Conservation (phyloP, 2,329 filamentous ascomycete genomes). For the Sarocladium oryzae region DNA sequence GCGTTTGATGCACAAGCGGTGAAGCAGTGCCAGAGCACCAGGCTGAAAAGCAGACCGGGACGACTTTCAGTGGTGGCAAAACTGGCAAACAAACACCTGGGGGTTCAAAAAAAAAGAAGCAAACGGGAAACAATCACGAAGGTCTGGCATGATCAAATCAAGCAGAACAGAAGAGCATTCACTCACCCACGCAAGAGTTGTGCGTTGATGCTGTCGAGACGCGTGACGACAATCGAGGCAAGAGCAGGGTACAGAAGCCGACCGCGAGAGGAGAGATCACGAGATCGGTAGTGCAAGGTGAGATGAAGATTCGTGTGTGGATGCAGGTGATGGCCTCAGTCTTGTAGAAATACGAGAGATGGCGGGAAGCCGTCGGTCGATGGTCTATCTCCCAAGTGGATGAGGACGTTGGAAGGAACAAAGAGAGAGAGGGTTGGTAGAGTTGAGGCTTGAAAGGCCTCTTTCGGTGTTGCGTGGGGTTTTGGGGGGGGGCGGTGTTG, state of each 20-base stretch:
- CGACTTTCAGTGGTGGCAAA: not conserved
- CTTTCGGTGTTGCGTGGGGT: slow-evolving; percentile 7
- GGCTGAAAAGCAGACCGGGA: not conserved
- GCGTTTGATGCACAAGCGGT: not conserved
- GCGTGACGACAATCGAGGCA: slow-evolving; percentile 3
- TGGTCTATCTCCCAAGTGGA: not conserved
- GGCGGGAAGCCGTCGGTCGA: not conserved
- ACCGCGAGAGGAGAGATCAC: not conserved
- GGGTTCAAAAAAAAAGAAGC: not conserved
- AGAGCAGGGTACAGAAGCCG: not conserved
- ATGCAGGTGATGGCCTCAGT: not conserved
- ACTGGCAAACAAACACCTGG: not conserved
- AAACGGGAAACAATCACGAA: not conserved
- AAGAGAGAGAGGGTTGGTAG: slow-evolving; percentile 1
- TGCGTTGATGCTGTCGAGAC: slow-evolving; percentile 1
- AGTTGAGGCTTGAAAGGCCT: slow-evolving; percentile 8
- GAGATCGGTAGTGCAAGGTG: not conserved
- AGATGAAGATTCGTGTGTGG: not conserved
- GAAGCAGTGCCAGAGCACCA: not conserved
- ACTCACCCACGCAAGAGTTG: not conserved
- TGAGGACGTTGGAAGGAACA: not conserved
- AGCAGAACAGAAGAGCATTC: not conserved
- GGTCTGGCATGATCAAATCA: too few species aligned
- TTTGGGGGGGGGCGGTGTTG: slow-evolving; percentile 8
- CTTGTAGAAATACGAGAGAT: not conserved